A percentile compares a stretch with the other conserved stretches of the same genome.
These are phyloP conservation scores for Paracoccidioides brasiliensis DNA, from an alignment of 2,329 filamentous ascomycete species.

Conservation along the genomic window DNA sequence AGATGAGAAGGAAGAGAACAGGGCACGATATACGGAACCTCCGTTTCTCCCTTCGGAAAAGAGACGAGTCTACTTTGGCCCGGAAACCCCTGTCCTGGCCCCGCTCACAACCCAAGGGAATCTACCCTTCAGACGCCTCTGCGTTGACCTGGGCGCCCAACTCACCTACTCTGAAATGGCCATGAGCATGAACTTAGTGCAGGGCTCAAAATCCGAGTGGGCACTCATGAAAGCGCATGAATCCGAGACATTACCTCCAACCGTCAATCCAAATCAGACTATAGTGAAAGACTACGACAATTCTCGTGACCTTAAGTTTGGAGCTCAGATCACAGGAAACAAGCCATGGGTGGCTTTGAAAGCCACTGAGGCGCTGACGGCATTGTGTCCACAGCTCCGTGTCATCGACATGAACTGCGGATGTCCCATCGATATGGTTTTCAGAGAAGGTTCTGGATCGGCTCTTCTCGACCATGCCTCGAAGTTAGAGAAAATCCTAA, in stretches of 20 bases:
- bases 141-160: conserved; percentile 76
- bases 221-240: conserved; percentile 86
- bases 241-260: conserved; percentile 62
- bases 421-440: conserved; percentile 92
- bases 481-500: conserved; percentile 86
- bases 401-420: conserved; percentile 94
- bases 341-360: conserved; percentile 86
- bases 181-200: conserved; percentile 75
- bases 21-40: conserved; percentile 71
- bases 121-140: conserved; percentile 82
- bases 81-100: conserved; percentile 84
- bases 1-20: conserved; percentile 48
- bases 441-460: conserved; percentile 74
- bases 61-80: conserved; percentile 80
- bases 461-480: conserved; percentile 76
- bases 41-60: conserved; percentile 89
- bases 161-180: conserved; percentile 98
- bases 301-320: conserved; percentile 71
- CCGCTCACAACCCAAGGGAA: conserved; percentile 96
- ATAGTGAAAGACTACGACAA: conserved; percentile 70
- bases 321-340: conserved; percentile 82
- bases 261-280: conserved; percentile 40
- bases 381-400: conserved; percentile 67
- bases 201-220: conserved; percentile 88
- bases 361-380: conserved; percentile 66